Base-by-base conservation (phyloP, 805 yeast species). In the Hanseniaspora meyeri region DNA sequence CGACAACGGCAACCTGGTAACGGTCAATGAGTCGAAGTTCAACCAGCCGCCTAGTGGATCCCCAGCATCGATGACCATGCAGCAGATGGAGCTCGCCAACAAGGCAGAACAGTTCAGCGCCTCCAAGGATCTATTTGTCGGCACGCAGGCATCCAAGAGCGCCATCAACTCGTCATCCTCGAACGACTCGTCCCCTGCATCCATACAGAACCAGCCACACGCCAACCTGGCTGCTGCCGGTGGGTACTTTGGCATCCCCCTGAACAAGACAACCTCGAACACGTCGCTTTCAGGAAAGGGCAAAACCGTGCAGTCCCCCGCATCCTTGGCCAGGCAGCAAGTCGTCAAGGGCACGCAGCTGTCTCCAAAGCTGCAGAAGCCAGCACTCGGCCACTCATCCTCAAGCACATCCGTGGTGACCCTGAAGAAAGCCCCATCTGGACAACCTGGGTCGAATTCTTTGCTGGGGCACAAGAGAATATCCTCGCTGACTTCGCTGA, bases 211-310 rank as follows among this genome's bases (percentile, higher is more conserved):
- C 5, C 36, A 24, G 6, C 32, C 38, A 34, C 68, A 12, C 66
- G 61, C 3, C 62, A 61, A 40, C 27, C 19, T 36, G 5, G 40
- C 42, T 5, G 43, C 50, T 8, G 34, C 32, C 4, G 66, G 69
- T 32, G 72, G 71, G 1, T 69, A 69, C 49, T 69, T 69, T 59
- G 69, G 69, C 1, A 61, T 69, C 16, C 72, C 72, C 5, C 58
- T 69, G 2, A 57, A 58, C 6, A 60, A 53, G 27, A 59, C 59
- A 24, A 55, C 58, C 3, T 47, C 49, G 8, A 47, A 46, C 29
- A 47, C 54, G 6, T 40, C 52, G 1, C 20, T 43, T 17, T 17
- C 55, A 34, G 45, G 40, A 17, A 51, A 39, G 16, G 43, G 56
- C 3, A 51, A 57, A 37, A 47, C 59, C 2, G 42, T 57, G 1